Evolutionary conservation across 495 filamentous ascomycete genomes (phyloP), one percentile per base, ranked within the genome.

Genomic region (Daldinia childiae): DNA sequence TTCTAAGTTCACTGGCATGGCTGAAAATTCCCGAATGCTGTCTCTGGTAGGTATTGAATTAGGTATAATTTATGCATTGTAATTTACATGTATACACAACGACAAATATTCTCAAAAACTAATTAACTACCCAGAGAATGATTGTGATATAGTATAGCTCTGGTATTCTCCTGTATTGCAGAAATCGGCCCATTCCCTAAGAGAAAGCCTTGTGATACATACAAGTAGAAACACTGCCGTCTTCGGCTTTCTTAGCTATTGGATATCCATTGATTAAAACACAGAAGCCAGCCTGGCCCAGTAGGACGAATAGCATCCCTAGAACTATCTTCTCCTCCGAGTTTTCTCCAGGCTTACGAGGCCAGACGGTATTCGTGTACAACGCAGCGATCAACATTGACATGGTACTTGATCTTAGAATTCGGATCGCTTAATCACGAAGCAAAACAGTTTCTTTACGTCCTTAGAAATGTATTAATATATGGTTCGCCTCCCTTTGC

Each of bases 331-430:
- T 2, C 41, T 48, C 9, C 43, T 21, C 43, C 43, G 43, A 48
- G 43, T 48, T 48, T 48, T 48, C 43, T 48, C 43, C 43, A 48
- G 43, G 43, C 9, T 48, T 48, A 48, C 43, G 19, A 24, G 43
- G 19, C 43, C 21, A 21, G 43, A 19, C 5, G 43, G 17, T 21
- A 48, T 21, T 48, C 43, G 43, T 48, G 8, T 21, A 21, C 19
- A 48, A 21, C 17, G 43, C 43, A 48, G 17, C 11, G 19, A 24
- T 24, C 43, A 48, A 48, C 43, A 21, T 24, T 48, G 19, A 24
- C 21, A 48, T 48, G 17, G 19, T 12, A 48, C 19, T 48, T 12
- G 43, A 24, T 4, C 12, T 21, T 24, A 48, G 19, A 48, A 48
- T 48, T 3, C 9, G 8, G 17, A 19, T 48, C 43, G 43, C 43